These are phyloP conservation scores for Gaultheria prostrata DNA, from an alignment of 148 eudicot species.

Conservation along the genomic window DNA sequence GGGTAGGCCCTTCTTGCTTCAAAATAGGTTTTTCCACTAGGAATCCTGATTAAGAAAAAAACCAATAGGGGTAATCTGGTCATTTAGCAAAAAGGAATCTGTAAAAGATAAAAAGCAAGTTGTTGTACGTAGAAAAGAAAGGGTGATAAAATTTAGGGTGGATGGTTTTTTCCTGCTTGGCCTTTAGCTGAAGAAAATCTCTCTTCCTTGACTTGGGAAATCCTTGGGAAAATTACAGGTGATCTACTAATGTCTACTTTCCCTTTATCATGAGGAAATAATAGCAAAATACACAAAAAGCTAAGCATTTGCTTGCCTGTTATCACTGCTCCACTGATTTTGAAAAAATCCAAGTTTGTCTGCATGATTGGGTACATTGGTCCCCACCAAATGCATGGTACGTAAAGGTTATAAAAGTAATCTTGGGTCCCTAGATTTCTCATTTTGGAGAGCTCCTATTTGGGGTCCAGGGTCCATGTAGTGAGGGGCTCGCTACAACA, in stretches of 20 bases:
- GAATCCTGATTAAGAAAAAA: too few species aligned
- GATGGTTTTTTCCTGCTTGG: constrained; percentile 15
- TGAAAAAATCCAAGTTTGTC: constrained; percentile 12
- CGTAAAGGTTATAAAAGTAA: constrained; percentile 6
- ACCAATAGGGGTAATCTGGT: neutral
- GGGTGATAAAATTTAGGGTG: neutral
- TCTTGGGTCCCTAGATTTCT: neutral
- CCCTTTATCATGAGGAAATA: constrained; percentile 9
- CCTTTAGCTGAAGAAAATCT: constrained; percentile 8
- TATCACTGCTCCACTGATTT: constrained; percentile 14
- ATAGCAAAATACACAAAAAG: neutral
- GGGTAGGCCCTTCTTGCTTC: neutral
- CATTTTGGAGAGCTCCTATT: neutral
- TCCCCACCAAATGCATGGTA: constrained; percentile 12
- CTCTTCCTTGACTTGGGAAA: constrained; percentile 15
- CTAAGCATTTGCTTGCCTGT: neutral
- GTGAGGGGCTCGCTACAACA: too few species aligned
- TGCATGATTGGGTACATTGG: constrained; percentile 13
- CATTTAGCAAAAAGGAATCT: constrained; percentile 17
- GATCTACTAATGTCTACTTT: neutral
- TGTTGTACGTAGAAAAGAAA: neutral
- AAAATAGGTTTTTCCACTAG: neutral
- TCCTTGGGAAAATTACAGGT: neutral
- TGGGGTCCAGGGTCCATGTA: too few species aligned
- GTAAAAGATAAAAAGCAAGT: constrained; percentile 10